Conservation (phyloP, 169 alveolate species). For the Cryptosporidium sp. region DNA sequence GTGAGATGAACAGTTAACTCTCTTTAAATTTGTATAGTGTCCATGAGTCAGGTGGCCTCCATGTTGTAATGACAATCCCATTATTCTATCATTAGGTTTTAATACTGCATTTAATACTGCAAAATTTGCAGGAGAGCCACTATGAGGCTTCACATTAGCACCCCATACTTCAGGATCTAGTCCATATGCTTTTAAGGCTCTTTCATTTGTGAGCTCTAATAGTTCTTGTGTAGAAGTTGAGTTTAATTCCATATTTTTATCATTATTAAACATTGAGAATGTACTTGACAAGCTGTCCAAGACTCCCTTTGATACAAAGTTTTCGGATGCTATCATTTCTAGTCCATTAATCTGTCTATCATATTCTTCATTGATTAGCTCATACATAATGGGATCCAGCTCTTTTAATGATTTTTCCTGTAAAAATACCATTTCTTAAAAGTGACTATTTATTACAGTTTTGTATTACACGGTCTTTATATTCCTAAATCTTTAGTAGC, state of each 20-base stretch:
- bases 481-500: background rate
- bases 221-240: constrained; percentile 80
- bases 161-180: constrained; percentile 95
- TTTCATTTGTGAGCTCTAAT: constrained; percentile 78
- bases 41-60: constrained; percentile 97
- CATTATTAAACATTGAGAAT: constrained; percentile 82
- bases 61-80: constrained; percentile 95
- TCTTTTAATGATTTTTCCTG: constrained; percentile 69
- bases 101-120: constrained; percentile 94
- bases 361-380: constrained; percentile 80
- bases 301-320: constrained; percentile 83
- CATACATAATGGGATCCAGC: constrained; percentile 82
- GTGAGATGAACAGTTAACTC: constrained; percentile 94
- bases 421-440: constrained; percentile 10
- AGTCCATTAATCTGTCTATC: constrained; percentile 83
- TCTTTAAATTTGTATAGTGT: constrained; percentile 88
- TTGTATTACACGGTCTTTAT: background rate
- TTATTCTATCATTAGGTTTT: constrained; percentile 95
- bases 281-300: constrained; percentile 76
- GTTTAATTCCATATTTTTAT: constrained; percentile 83
- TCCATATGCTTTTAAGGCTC: constrained; percentile 95
- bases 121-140: constrained; percentile 97
- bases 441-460: background rate
- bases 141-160: constrained; percentile 96
- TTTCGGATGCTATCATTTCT: constrained; percentile 86